phyloP scores from a whole-genome alignment of 1,284 basidiomycete species.

The Trichosporon asahii region DNA sequence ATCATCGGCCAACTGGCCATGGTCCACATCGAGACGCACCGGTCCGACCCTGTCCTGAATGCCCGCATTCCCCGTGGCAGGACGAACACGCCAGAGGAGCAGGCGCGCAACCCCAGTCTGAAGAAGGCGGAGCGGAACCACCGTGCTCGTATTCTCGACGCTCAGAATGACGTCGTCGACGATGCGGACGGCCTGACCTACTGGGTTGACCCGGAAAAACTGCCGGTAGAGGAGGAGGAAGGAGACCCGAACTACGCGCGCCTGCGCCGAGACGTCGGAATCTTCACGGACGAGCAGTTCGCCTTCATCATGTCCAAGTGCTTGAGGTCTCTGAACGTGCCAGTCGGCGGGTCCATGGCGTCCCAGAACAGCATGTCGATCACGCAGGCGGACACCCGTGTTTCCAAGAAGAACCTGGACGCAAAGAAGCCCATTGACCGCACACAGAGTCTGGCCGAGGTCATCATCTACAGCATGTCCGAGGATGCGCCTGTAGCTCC shows the following conservation, averaged over 20 bases:
- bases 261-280: conserved; percentile 73
- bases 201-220: conserved; percentile 37
- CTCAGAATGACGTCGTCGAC: conserved; percentile 39
- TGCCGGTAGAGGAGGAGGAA: conserved; percentile 58
- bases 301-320: conserved; percentile 80
- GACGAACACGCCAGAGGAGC: conserved; percentile 41
- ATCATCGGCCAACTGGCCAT: conserved; percentile 65
- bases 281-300: conserved; percentile 86
- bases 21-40: conserved; percentile 66
- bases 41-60: conserved; percentile 67
- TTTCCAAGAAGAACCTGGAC: conserved; percentile 63
- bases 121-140: conserved; percentile 30
- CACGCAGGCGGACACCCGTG: conserved; percentile 56
- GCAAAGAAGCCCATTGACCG: conserved; percentile 73
- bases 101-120: conserved; percentile 35
- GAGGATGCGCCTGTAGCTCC: conserved; percentile 64
- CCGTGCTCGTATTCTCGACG: conserved; percentile 36
- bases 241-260: conserved; percentile 69
- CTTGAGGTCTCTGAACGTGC: conserved; percentile 72
- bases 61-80: conserved; percentile 57
- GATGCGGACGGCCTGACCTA: conserved; percentile 59
- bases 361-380: conserved; percentile 46
- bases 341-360: conserved; percentile 42
- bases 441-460: conserved; percentile 73
- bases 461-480: conserved; percentile 88